Conservation (phyloP, 75 land plant genomes). For the Sequoiadendron giganteum region DNA sequence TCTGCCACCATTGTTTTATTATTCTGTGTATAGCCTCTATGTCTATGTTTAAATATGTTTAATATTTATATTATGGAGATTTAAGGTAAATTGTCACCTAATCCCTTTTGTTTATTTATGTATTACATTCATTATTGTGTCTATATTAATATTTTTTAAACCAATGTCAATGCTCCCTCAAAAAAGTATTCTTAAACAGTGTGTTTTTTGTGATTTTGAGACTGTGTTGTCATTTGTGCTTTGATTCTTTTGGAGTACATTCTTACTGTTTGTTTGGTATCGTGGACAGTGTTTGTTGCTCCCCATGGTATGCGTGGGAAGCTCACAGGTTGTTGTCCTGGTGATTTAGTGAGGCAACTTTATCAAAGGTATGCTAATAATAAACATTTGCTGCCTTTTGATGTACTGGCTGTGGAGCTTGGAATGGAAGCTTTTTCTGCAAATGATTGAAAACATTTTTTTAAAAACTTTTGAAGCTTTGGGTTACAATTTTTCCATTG, state of each 20-base stretch:
- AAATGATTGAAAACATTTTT: background rate
- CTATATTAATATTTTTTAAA: background rate
- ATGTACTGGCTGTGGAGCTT: background rate
- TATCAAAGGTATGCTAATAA: conserved; percentile 53
- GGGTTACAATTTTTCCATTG: background rate
- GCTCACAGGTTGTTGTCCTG: conserved; percentile 81
- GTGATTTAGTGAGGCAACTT: conserved; percentile 79
- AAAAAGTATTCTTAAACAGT: background rate
- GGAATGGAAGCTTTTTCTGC: background rate
- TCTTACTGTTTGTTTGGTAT: conserved; percentile 5
- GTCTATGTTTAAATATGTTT: background rate
- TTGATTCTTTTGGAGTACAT: background rate
- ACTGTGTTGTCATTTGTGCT: background rate
- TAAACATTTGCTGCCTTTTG: background rate
- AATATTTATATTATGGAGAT: background rate
- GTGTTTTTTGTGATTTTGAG: background rate
- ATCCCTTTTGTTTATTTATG: background rate
- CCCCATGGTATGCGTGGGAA: conserved; percentile 91
- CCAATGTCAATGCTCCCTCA: background rate
- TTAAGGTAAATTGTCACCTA: background rate
- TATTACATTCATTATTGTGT: background rate
- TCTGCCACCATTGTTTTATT: background rate
- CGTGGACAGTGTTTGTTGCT: conserved; percentile 78
- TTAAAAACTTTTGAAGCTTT: background rate
- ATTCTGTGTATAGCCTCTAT: background rate